Percentiles rank a stretch among this genome's conserved stretches.
phyloP scores from a whole-genome alignment of 1,139 yeast species.

The Torulaspora pretoriensis region DNA sequence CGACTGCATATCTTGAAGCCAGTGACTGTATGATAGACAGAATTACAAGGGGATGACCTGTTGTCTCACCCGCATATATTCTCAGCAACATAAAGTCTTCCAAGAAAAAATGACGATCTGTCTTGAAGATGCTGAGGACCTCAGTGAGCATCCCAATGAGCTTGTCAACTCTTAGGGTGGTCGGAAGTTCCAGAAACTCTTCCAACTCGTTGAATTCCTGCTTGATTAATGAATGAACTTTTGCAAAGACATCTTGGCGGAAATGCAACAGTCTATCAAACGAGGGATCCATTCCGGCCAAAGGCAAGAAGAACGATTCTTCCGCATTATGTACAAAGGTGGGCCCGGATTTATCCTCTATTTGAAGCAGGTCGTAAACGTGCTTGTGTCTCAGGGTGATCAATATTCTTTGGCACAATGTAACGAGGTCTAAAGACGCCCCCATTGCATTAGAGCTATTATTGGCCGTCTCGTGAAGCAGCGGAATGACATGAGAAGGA shows the following conservation, averaged over 20 bases:
- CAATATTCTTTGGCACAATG: slow-evolving; percentile 16
- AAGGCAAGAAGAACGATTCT: slow-evolving; percentile 21
- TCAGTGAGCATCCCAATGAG: slow-evolving; percentile 13
- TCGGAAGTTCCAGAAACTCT: slow-evolving; percentile 18
- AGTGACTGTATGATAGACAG: slow-evolving; percentile 28
- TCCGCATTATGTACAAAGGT: slow-evolving; percentile 16
- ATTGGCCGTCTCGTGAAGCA: slow-evolving; percentile 8
- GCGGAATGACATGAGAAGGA: slow-evolving; percentile 10
- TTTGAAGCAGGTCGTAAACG: slow-evolving; percentile 17
- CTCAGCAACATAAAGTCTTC: slow-evolving; percentile 30
- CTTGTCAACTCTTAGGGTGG: slow-evolving; percentile 21
- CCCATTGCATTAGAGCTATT: slow-evolving; percentile 4
- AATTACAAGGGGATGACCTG: slow-evolving; percentile 25
- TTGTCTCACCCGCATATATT: slow-evolving; percentile 29
- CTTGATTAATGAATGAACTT: slow-evolving; percentile 16
- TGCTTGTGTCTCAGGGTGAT: slow-evolving; percentile 20
- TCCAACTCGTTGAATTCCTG: slow-evolving; percentile 12
- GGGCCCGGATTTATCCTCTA: slow-evolving; percentile 4
- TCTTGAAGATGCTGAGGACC: slow-evolving; percentile 3
- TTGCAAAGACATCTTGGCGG: slow-evolving; percentile 15
- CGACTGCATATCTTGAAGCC: slow-evolving; percentile 19
- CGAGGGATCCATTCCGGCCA: slow-evolving; percentile 27
- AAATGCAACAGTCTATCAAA: slow-evolving; percentile 23
- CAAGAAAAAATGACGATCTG: slow-evolving; percentile 11
- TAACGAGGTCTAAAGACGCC: slow-evolving; percentile 9